Percentiles rank a stretch among this genome's conserved stretches.
These are phyloP conservation scores for Rubia balearica DNA, from an alignment of 305 asterid species.

Conservation along the genomic window DNA sequence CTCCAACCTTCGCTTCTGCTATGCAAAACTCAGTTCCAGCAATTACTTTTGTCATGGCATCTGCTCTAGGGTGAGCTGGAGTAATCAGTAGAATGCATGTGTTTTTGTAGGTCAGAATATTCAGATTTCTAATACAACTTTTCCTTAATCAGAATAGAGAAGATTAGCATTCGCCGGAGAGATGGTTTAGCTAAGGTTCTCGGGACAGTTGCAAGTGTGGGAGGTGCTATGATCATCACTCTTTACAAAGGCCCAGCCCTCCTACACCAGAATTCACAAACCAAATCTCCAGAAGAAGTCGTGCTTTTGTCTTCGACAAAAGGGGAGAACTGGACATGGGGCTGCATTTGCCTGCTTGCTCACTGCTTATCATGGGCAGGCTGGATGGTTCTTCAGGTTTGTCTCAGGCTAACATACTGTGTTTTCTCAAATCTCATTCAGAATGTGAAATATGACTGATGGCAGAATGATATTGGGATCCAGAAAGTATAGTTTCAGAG, in stretches of 20 bases:
- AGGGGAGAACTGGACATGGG: slow-evolving; percentile 68
- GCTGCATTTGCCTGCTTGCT: slow-evolving; percentile 63
- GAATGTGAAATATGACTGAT: background rate
- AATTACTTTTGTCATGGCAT: slow-evolving; percentile 78
- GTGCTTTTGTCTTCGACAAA: slow-evolving; percentile 20
- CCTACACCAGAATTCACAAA: slow-evolving; percentile 20
- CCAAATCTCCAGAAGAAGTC: slow-evolving; percentile 21
- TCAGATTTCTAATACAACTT: slow-evolving; percentile 8
- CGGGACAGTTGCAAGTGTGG: slow-evolving; percentile 71
- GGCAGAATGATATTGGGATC: background rate
- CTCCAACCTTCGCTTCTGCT: slow-evolving; percentile 82
- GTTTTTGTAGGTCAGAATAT: too few relatives aligned
- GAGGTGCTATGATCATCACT: slow-evolving; percentile 76
- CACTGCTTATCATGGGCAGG: slow-evolving; percentile 95
- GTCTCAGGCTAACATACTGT: background rate
- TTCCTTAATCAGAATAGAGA: slow-evolving; percentile 30
- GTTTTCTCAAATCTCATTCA: background rate
- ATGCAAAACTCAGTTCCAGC: slow-evolving; percentile 90
- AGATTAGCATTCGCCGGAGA: slow-evolving; percentile 37
- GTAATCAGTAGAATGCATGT: background rate
- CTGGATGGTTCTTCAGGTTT: slow-evolving; percentile 90
- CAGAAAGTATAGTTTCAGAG: background rate
- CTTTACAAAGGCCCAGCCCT: slow-evolving; percentile 79
- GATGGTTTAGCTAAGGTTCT: slow-evolving; percentile 69
- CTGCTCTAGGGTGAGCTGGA: slow-evolving; percentile 41